A percentile compares a stretch with the other conserved stretches of the same genome.
phyloP scores from a whole-genome alignment of 2,329 filamentous ascomycete species.

The Epichloe bromicola region DNA sequence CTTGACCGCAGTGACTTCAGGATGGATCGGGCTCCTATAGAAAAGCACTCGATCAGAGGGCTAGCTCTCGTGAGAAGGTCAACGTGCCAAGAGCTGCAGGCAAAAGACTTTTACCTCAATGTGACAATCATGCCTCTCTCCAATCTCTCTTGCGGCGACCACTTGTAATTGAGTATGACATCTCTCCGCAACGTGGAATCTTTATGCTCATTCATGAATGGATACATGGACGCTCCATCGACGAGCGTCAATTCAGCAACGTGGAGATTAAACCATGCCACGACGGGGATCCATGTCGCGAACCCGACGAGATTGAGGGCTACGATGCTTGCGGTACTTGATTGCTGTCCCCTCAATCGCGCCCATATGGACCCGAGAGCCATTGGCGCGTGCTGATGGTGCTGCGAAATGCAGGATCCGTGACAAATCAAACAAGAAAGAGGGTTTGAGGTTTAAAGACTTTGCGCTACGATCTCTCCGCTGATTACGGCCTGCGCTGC shows the following conservation, averaged over 20 bases:
- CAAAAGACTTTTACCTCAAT: conserved; percentile 36
- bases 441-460: too few relatives aligned
- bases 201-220: conserved; percentile 57
- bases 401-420: not conserved
- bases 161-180: conserved; percentile 45
- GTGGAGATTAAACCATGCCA: conserved; percentile 48
- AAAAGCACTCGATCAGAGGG: not conserved
- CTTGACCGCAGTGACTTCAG: conserved; percentile 63
- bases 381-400: not conserved
- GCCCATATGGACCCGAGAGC: conserved; percentile 18
- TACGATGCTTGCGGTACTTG: conserved; percentile 20
- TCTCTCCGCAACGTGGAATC: conserved; percentile 42
- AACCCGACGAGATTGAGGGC: conserved; percentile 36
- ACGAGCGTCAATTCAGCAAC: conserved; percentile 46
- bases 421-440: too few relatives aligned
- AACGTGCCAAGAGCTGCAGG: not conserved
- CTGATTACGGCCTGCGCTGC: too few relatives aligned
- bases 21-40: conserved; percentile 56
- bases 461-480: too few relatives aligned
- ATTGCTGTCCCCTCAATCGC: conserved; percentile 14
- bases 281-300: conserved; percentile 48
- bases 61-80: not conserved
- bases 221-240: conserved; percentile 60
- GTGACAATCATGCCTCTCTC: conserved; percentile 64
- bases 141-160: conserved; percentile 43